Evolutionary conservation across 768 basidiomycete species (phyloP), one percentile per base, ranked within the genome.

Genomic region (Termitomyces sp.): DNA sequence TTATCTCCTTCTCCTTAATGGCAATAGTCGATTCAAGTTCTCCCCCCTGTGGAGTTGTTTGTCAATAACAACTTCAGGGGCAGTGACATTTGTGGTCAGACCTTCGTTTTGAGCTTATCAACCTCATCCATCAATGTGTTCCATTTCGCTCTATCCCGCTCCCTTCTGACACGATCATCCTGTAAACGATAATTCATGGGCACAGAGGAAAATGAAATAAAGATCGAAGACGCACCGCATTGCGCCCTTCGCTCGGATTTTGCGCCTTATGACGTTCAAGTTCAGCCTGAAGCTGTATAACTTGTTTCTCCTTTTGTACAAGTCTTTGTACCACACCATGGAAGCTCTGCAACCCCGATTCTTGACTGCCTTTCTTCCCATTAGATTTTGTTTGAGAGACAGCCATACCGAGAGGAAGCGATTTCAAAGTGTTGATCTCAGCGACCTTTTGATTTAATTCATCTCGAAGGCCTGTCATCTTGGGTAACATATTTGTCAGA

Each of bases 251-350:
- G 23, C 61, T 67, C 5, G 82, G 83, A 66, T 80, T 82, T 65
- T 83, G 79, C 5, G 75, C 71, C 60, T 80, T 84, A 59, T 85
- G 69, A 16, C 77, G 75, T 52, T 86, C 87, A 18, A 94, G 69
- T 63, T 94, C 88, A 3, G 78, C 77, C 64, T 86, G 85, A 1
- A 95, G 76, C 52, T 86, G 83, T 2, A 83, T 65, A 1, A 92
- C 89, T 67, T 94, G 84, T 63, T 89, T 91, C 72, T 97, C 94
- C 66, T 93, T 94, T 66, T 85, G 81, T 3, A 88, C 81, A 15
- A 95, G 75, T 10, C 90, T 83, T 63, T 92, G 90, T 9, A 93
- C 82, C 18, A 95, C 64, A 1, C 89, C 90, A 57, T 84, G 80
- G 53, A 88, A 78, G 58, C 80, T 85, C 80, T 88, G 70, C 42